phyloP scores from a whole-genome alignment of 2,329 filamentous ascomycete species.

The Aspergillus vadensis region DNA sequence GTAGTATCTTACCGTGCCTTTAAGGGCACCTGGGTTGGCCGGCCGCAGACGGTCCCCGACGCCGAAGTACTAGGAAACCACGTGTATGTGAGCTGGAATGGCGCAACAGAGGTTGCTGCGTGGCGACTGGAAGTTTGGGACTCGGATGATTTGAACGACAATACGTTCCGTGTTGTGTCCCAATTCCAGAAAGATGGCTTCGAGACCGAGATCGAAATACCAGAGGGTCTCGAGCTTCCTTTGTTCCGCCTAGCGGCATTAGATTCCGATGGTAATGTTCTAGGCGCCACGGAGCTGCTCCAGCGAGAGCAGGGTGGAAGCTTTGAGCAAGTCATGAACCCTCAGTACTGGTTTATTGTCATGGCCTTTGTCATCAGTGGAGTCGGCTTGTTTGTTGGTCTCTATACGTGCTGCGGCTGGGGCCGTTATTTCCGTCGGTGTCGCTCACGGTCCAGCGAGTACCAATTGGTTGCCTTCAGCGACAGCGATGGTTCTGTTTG shows the following conservation, averaged over 20 bases:
- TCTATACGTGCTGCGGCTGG: slow-evolving; percentile 15
- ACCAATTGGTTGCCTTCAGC: slow-evolving; percentile 19
- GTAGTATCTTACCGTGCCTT: slow-evolving; percentile 59
- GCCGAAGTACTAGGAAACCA: slow-evolving; percentile 29
- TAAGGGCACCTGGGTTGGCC: slow-evolving; percentile 57
- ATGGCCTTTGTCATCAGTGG: slow-evolving; percentile 16
- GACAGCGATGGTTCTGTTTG: slow-evolving; percentile 12
- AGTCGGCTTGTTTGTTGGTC: slow-evolving; percentile 17
- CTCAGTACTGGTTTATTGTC: slow-evolving; percentile 18
- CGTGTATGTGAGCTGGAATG: slow-evolving; percentile 51
- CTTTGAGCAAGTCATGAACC: slow-evolving; percentile 9
- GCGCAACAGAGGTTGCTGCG: slow-evolving; percentile 44
- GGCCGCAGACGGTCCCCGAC: slow-evolving; percentile 42
- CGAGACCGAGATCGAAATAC: slow-evolving; percentile 32
- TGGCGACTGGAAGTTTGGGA: slow-evolving; percentile 33
- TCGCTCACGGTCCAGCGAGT: slow-evolving; percentile 14
- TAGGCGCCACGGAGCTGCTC: slow-evolving; percentile 21
- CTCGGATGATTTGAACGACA: slow-evolving; percentile 10
- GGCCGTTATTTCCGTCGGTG: slow-evolving; percentile 5
- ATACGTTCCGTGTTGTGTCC: slow-evolving; percentile 20
- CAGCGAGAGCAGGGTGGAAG: slow-evolving; percentile 9
- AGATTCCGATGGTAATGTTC: slow-evolving; percentile 18
- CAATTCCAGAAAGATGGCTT: slow-evolving; percentile 32
- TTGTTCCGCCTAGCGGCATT: slow-evolving; percentile 26
- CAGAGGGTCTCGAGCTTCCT: slow-evolving; percentile 11